Conservation (phyloP, 2,329 filamentous ascomycete species). For the Lomentospora prolificans region DNA sequence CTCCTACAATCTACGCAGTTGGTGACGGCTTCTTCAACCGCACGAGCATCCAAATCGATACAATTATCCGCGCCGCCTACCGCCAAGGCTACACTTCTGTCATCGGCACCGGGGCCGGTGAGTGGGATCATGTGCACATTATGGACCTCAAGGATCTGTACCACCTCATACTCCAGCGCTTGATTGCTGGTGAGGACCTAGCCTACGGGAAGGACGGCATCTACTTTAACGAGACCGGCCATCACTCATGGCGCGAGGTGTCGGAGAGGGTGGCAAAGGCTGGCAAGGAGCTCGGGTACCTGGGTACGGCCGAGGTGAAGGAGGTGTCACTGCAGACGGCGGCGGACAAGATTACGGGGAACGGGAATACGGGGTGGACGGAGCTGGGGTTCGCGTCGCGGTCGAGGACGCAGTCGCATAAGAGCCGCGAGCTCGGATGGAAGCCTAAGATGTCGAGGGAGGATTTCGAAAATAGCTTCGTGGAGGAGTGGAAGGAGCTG, state of each 20-base stretch:
- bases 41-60: slow-evolving; percentile 27
- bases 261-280: slow-evolving; percentile 24
- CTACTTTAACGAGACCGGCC: slow-evolving; percentile 31
- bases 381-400: slow-evolving; percentile 24
- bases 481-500: slow-evolving; percentile 12
- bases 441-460: slow-evolving; percentile 20
- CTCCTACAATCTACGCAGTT: slow-evolving; percentile 35
- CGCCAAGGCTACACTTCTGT: slow-evolving; percentile 13
- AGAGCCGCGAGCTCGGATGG: slow-evolving; percentile 21
- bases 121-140: slow-evolving; percentile 35
- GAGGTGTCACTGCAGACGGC: slow-evolving; percentile 20
- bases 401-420: slow-evolving; percentile 16
- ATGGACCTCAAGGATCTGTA: slow-evolving; percentile 32
- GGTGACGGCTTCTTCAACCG: slow-evolving; percentile 32
- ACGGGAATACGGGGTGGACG: slow-evolving; percentile 14
- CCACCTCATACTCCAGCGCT: slow-evolving; percentile 23
- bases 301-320: slow-evolving; percentile 19
- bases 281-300: slow-evolving; percentile 18
- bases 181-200: slow-evolving; percentile 21
- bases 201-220: slow-evolving; percentile 27
- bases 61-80: slow-evolving; percentile 20
- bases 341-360: slow-evolving; percentile 12
- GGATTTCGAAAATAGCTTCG: slow-evolving; percentile 17
- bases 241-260: slow-evolving; percentile 28
- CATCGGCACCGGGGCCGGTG: slow-evolving; percentile 25